phyloP scores from a whole-genome alignment of 192 early-diverging fungal genomes.

The Coemansia sp. region DNA sequence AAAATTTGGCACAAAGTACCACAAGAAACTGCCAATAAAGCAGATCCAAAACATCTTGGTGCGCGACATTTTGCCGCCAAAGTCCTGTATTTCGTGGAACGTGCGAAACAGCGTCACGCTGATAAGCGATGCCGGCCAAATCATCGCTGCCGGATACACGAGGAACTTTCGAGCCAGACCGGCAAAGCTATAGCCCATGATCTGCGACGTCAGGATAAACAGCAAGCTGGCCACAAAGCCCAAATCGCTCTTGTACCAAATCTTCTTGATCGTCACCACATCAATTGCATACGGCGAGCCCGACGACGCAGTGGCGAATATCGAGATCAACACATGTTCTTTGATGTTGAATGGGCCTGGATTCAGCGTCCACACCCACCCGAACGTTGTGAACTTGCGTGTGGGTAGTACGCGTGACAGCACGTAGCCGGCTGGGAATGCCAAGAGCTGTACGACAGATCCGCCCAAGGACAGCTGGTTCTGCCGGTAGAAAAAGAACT shows the following conservation, averaged over 20 bases:
- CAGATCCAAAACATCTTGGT: slow-evolving; percentile 56
- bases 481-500: slow-evolving; percentile 85
- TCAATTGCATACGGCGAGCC: slow-evolving; percentile 75
- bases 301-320: slow-evolving; percentile 71
- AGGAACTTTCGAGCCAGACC: slow-evolving; percentile 75
- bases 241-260: slow-evolving; percentile 70
- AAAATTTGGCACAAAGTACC: slow-evolving; percentile 64
- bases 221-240: slow-evolving; percentile 64
- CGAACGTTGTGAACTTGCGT: slow-evolving; percentile 53
- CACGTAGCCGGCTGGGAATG: slow-evolving; percentile 72
- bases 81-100: slow-evolving; percentile 65
- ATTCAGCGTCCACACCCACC: slow-evolving; percentile 64
- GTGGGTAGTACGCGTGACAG: slow-evolving; percentile 64
- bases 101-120: slow-evolving; percentile 76
- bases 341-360: slow-evolving; percentile 88
- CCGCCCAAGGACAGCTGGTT: slow-evolving; percentile 71
- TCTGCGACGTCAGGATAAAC: slow-evolving; percentile 69
- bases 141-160: slow-evolving; percentile 83
- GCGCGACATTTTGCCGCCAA: slow-evolving; percentile 47
- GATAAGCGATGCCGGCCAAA: slow-evolving; percentile 82
- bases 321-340: slow-evolving; percentile 81
- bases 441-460: slow-evolving; percentile 71
- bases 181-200: slow-evolving; percentile 68
- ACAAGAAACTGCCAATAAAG: slow-evolving; percentile 53
- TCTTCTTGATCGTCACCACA: slow-evolving; percentile 65